Conservation (phyloP, 1,139 yeast species). For the Sugiyamaella sp. region DNA sequence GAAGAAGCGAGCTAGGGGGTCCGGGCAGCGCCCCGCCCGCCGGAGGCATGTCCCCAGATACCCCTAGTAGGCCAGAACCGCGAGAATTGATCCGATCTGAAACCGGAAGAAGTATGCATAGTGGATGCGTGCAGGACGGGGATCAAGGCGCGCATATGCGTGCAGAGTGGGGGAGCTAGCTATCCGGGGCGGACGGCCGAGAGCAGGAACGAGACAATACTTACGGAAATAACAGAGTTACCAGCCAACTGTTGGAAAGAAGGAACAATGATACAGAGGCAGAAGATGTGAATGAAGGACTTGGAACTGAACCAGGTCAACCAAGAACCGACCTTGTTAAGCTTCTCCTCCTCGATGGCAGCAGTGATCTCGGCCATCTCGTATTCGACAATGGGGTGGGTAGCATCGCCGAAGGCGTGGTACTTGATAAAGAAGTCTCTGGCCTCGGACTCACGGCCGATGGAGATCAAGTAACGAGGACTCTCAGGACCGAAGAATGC, state of each 20-base stretch:
- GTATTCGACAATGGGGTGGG: conserved; percentile 24
- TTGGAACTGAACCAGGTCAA: conserved; percentile 44
- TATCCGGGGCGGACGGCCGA: too few species aligned
- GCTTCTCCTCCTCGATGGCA: conserved; percentile 26
- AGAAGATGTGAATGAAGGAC: conserved; percentile 46
- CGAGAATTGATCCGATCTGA: not conserved
- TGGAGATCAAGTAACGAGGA: conserved; percentile 76
- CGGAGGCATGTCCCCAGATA: too few species aligned
- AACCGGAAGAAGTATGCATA: too few species aligned
- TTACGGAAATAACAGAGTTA: conserved; percentile 29
- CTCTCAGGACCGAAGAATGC: conserved; percentile 56
- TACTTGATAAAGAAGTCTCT: conserved; percentile 52
- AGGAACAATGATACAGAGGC: conserved; percentile 41
- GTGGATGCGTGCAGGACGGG: too few species aligned
- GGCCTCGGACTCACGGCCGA: conserved; percentile 67
- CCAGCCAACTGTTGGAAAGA: conserved; percentile 30
- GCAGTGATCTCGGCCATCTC: conserved; percentile 29
- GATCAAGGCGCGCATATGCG: too few species aligned
- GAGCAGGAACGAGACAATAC: not conserved
- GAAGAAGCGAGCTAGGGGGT: too few species aligned
- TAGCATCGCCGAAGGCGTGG: conserved; percentile 31
- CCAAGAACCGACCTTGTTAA: conserved; percentile 22
- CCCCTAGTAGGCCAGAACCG: too few species aligned
- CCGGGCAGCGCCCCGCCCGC: too few species aligned
- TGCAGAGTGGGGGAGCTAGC: conserved; percentile 15